A percentile compares a stretch with the other conserved stretches of the same genome.
phyloP scores from a whole-genome alignment of 371 early-diverging fungal species.

The Parasitella parasitica region DNA sequence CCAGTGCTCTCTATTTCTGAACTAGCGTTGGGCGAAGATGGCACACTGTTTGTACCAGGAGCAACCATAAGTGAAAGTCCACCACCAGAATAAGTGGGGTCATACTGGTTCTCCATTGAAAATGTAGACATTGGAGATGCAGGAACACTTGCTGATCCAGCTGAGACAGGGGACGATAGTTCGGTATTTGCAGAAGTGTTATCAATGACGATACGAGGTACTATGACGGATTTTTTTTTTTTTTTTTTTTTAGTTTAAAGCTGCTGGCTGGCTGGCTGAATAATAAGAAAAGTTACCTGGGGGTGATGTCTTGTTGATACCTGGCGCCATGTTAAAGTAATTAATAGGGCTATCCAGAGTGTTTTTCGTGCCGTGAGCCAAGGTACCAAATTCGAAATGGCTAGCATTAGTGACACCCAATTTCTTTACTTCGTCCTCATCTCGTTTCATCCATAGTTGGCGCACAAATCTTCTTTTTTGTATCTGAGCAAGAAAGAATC shows the following conservation, averaged over 20 bases:
- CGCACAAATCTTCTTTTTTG: conserved; percentile 42
- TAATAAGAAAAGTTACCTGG: conserved; percentile 29
- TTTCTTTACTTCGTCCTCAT: conserved; percentile 42
- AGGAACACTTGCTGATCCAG: conserved; percentile 11
- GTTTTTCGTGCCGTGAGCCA: background rate
- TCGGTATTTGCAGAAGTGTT: conserved; percentile 18
- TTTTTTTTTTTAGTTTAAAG: too few species aligned
- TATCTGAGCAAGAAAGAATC: conserved; percentile 40
- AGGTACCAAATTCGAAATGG: conserved; percentile 9
- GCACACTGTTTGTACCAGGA: conserved; percentile 21
- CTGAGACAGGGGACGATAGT: conserved; percentile 13
- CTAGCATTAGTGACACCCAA: conserved; percentile 19
- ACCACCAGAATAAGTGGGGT: conserved; percentile 5
- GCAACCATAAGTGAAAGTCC: conserved; percentile 21
- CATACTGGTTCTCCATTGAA: conserved; percentile 20
- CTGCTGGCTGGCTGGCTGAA: too few species aligned
- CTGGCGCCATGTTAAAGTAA: conserved; percentile 1
- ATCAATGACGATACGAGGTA: conserved; percentile 42
- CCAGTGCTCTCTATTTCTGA: conserved; percentile 19
- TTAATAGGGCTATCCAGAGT: background rate
- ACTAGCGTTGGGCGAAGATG: conserved; percentile 19
- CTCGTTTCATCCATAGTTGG: conserved; percentile 44
- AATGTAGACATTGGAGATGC: conserved; percentile 37
- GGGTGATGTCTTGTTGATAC: conserved; percentile 5
- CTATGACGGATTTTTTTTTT: too few species aligned